Conservation (phyloP, 2,329 filamentous ascomycete genomes). For the Coniochaeta sp. region DNA sequence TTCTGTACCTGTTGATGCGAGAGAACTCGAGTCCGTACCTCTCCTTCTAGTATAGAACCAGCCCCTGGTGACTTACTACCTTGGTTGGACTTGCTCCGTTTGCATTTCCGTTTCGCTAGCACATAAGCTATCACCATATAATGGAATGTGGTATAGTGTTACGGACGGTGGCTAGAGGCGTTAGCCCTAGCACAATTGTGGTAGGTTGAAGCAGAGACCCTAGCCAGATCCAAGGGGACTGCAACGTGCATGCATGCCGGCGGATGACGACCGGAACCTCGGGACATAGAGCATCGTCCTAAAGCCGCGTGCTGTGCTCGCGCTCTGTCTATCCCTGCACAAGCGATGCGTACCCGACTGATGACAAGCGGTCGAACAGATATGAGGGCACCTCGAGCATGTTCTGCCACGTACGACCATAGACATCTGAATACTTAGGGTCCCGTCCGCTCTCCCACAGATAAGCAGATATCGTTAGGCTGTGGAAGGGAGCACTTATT, state of each 20-base stretch:
- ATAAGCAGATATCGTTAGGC: background rate
- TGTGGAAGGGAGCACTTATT: too few relatives aligned
- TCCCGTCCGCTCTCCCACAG: background rate
- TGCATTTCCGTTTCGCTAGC: background rate
- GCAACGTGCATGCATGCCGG: background rate
- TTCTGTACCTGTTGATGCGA: background rate
- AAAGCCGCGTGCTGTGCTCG: background rate
- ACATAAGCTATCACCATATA: background rate
- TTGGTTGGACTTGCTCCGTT: background rate
- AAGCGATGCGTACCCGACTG: background rate
- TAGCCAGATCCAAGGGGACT: background rate
- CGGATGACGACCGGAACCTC: background rate
- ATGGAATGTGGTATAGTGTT: too few relatives aligned
- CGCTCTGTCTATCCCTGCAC: background rate
- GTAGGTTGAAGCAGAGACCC: background rate
- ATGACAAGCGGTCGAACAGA: background rate
- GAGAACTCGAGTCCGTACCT: background rate
- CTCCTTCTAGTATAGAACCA: background rate
- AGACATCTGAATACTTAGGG: background rate
- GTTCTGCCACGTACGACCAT: background rate
- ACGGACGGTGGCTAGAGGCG: background rate
- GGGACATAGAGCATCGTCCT: background rate
- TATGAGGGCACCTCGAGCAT: background rate
- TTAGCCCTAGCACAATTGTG: background rate
- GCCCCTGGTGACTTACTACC: background rate